phyloP scores from a whole-genome alignment of 208 protist species.

The Crithidia bombi region DNA sequence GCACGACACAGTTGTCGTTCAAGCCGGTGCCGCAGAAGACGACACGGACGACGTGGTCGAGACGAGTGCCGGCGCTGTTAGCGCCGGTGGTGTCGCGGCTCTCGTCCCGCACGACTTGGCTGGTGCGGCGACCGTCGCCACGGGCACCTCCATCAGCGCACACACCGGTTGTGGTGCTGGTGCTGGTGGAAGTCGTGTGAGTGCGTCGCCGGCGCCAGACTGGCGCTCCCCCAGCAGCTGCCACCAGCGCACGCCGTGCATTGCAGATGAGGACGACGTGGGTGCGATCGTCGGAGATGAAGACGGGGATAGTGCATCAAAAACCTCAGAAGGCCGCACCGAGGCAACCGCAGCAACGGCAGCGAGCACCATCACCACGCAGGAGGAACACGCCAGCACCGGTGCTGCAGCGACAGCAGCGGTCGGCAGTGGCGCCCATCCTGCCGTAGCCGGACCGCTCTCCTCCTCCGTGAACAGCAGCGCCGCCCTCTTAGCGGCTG shows the following conservation, averaged over 20 bases:
- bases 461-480: neutral
- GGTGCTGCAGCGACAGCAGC: neutral
- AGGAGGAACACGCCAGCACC: neutral
- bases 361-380: neutral
- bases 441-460: neutral
- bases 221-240: slow-evolving; percentile 59
- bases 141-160: neutral
- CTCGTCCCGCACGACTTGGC: neutral
- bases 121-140: neutral
- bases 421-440: neutral
- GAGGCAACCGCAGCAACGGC: too few species aligned
- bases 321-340: too few species aligned
- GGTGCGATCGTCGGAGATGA: slow-evolving; percentile 29
- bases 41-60: slow-evolving; percentile 9
- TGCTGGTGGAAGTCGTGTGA: neutral
- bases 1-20: slow-evolving; percentile 16
- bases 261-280: slow-evolving; percentile 73
- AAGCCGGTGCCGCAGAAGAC: slow-evolving; percentile 11
- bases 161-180: too few species aligned
- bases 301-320: slow-evolving; percentile 3
- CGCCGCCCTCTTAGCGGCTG: neutral
- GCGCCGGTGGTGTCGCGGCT: neutral
- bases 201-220: slow-evolving; percentile 23
- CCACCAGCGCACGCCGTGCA: slow-evolving; percentile 81
- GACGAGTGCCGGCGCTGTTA: neutral